Conservation (phyloP, 2,329 filamentous ascomycete species). For the Aureobasidium sp. region DNA sequence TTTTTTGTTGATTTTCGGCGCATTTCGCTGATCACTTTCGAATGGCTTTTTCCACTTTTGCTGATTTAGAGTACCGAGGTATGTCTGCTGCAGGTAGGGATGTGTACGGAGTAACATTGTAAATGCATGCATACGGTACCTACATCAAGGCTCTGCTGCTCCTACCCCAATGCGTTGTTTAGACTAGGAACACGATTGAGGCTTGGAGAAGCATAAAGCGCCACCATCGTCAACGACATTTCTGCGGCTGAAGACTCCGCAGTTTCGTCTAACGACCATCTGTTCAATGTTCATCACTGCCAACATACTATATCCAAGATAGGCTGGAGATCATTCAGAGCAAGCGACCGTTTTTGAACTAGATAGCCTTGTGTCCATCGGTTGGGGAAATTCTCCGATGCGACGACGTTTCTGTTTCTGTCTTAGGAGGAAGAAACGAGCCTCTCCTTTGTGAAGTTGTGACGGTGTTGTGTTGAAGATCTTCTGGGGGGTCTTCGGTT, state of each 20-base stretch:
- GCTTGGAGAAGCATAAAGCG: background rate
- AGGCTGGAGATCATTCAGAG: background rate
- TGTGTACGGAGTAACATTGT: too few relatives aligned
- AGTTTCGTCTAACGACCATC: background rate
- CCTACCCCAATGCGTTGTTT: background rate
- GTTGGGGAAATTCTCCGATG: constrained; percentile 1
- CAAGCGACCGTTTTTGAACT: background rate
- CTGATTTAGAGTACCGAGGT: too few relatives aligned
- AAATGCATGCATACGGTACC: background rate
- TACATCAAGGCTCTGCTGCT: background rate
- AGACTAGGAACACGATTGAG: background rate
- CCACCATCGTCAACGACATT: background rate
- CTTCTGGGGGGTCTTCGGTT: background rate
- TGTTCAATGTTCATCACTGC: background rate
- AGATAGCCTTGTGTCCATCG: background rate
- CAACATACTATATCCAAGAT: too few relatives aligned
- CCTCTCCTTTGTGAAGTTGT: background rate
- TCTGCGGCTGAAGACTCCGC: background rate
- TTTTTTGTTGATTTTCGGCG: background rate
- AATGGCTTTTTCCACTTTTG: too few relatives aligned
- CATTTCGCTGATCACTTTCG: background rate
- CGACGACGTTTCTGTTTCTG: background rate
- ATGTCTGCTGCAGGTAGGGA: too few relatives aligned
- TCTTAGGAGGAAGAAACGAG: background rate
- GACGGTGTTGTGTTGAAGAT: background rate